These are phyloP conservation scores for Boletus vermiculosoides DNA, from an alignment of 768 basidiomycete species.

Conservation along the genomic window DNA sequence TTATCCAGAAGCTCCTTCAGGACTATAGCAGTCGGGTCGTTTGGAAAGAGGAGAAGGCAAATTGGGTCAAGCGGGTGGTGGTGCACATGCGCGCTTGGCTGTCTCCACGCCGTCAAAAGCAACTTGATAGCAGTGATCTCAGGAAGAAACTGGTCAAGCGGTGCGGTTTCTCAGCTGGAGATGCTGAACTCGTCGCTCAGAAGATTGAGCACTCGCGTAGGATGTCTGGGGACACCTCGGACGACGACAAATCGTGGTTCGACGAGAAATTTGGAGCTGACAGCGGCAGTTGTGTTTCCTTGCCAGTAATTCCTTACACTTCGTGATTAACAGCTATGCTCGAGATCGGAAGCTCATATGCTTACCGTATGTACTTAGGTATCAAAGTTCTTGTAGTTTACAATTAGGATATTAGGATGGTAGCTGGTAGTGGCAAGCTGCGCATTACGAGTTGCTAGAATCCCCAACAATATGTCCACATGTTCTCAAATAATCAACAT, in stretches of 20 bases:
- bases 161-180: constrained; percentile 23
- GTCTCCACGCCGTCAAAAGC: constrained; percentile 13
- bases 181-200: constrained; percentile 18
- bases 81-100: constrained; percentile 28
- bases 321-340: neutral
- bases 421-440: neutral
- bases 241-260: constrained; percentile 20
- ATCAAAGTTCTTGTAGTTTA: constrained; percentile 6
- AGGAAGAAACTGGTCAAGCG: constrained; percentile 23
- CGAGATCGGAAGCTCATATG: neutral
- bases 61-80: constrained; percentile 26
- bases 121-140: constrained; percentile 11
- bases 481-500: constrained; percentile 56
- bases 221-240: constrained; percentile 3
- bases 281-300: constrained; percentile 6
- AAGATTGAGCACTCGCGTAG: constrained; percentile 19
- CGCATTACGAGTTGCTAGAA: neutral
- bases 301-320: constrained; percentile 12
- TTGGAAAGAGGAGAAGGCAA: constrained; percentile 28
- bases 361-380: neutral
- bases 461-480: neutral
- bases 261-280: constrained; percentile 18
- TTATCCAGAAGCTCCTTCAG: constrained; percentile 22
- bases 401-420: neutral
- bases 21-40: constrained; percentile 11